Percentiles rank a stretch among this genome's conserved stretches.
These are phyloP conservation scores for Drosera spatulata DNA, from an alignment of 179 eudicot species.

Conservation along the genomic window DNA sequence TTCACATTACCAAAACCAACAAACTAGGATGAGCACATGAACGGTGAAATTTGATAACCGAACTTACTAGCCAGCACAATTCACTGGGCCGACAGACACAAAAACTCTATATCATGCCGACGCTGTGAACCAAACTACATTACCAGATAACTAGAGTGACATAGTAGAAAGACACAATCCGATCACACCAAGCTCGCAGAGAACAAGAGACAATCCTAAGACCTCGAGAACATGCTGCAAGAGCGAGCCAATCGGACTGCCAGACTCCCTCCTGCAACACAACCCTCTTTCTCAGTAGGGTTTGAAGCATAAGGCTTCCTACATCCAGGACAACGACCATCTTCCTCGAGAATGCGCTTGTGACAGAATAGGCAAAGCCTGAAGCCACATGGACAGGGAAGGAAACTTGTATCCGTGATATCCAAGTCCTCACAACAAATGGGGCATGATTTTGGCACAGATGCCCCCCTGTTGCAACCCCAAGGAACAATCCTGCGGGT, in stretches of 20 bases:
- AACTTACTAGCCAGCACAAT: too few relatives aligned
- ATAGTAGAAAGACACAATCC: too few relatives aligned
- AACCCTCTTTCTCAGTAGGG: slow-evolving; percentile 26
- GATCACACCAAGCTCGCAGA: too few relatives aligned
- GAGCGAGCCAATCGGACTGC: slow-evolving; percentile 21
- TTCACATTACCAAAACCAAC: too few relatives aligned
- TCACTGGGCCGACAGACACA: too few relatives aligned
- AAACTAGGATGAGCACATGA: too few relatives aligned
- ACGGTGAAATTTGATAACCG: too few relatives aligned
- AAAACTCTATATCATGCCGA: too few relatives aligned
- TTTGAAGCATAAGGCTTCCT: slow-evolving; percentile 69
- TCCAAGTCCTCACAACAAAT: slow-evolving; percentile 94
- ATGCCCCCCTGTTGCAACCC: slow-evolving; percentile 27
- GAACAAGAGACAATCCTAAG: too few relatives aligned
- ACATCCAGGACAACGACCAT: slow-evolving; percentile 94
- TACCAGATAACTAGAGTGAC: too few relatives aligned
- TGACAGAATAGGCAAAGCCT: slow-evolving; percentile 93
- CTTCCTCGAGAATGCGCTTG: slow-evolving; percentile 84
- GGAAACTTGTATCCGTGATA: slow-evolving; percentile 68
- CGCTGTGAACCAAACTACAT: too few relatives aligned
- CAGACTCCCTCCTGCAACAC: slow-evolving; percentile 39
- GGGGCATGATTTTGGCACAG: slow-evolving; percentile 62
- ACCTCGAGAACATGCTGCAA: too few relatives aligned
- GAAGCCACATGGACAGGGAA: slow-evolving; percentile 83
- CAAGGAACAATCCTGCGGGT: slow-evolving; percentile 36